Percentiles rank a stretch among this genome's conserved stretches.
These are phyloP conservation scores for Picochlorum sp. DNA, from an alignment of 139 green algal species.

Conservation along the genomic window DNA sequence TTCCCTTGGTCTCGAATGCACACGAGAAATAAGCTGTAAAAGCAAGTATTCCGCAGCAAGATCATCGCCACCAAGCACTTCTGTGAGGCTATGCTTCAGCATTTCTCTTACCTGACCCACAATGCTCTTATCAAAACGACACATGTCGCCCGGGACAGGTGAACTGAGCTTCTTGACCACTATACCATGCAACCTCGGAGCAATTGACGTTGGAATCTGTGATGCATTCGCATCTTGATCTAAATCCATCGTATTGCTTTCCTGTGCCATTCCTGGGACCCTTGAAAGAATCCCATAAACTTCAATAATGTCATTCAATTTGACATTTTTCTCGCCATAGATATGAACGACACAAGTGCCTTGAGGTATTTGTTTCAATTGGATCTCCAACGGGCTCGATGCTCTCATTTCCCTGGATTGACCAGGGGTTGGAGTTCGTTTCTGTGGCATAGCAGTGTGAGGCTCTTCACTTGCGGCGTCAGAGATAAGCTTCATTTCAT, in stretches of 20 bases:
- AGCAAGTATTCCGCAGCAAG: conserved; percentile 71
- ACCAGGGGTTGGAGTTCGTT: too few species aligned
- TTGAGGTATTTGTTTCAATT: conserved; percentile 13
- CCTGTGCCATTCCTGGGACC: conserved; percentile 33
- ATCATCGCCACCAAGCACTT: conserved; percentile 51
- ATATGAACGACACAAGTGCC: conserved; percentile 52
- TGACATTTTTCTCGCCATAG: conserved; percentile 36
- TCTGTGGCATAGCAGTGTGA: too few species aligned
- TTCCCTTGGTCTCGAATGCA: conserved; percentile 1
- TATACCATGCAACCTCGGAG: conserved; percentile 45
- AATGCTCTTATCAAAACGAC: background rate
- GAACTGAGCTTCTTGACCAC: conserved; percentile 8
- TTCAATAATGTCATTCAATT: conserved; percentile 57
- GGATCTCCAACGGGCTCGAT: conserved; percentile 6
- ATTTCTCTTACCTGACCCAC: background rate
- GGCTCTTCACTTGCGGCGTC: too few species aligned
- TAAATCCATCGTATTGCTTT: conserved; percentile 10
- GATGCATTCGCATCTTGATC: conserved; percentile 30
- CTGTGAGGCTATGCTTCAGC: conserved; percentile 18
- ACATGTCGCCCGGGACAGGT: background rate
- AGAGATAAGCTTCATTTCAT: too few species aligned
- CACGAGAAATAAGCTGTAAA: conserved; percentile 22
- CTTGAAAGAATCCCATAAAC: conserved; percentile 45
- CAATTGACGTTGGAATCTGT: conserved; percentile 46
- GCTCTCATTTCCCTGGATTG: too few species aligned